Percentiles rank a stretch among this genome's conserved stretches.
These are phyloP conservation scores for Fusarium sp. DNA, from an alignment of 2,329 filamentous ascomycete genomes.

Conservation along the genomic window DNA sequence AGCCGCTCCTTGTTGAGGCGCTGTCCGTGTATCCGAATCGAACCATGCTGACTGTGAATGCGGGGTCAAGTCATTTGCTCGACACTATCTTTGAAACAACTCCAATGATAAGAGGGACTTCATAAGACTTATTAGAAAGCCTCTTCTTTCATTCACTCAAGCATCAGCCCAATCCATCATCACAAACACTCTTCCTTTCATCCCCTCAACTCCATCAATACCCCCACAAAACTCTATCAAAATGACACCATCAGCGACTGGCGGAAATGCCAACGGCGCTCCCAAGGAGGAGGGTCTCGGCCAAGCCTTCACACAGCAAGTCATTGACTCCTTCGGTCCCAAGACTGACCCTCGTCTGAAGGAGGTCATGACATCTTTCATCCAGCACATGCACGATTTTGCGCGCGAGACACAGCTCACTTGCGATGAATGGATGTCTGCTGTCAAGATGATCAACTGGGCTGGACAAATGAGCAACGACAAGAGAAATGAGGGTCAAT, in stretches of 20 bases:
- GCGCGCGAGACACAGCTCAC: slow-evolving; percentile 82
- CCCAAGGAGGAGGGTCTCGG: slow-evolving; percentile 43
- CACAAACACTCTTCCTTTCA: neutral
- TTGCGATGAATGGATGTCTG: slow-evolving; percentile 80
- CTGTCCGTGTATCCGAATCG: slow-evolving; percentile 17
- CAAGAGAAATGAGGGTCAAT: slow-evolving; percentile 77
- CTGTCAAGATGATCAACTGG: slow-evolving; percentile 66
- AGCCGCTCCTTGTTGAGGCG: slow-evolving; percentile 17
- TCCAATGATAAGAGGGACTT: slow-evolving; percentile 7
- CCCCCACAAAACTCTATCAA: slow-evolving; percentile 29
- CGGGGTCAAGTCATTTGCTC: slow-evolving; percentile 24
- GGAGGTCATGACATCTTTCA: slow-evolving; percentile 72
- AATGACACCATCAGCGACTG: slow-evolving; percentile 48
- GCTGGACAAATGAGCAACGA: slow-evolving; percentile 75
- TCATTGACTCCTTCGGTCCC: slow-evolving; percentile 79
- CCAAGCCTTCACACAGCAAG: slow-evolving; percentile 72
- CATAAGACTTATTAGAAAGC: neutral
- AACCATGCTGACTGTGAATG: slow-evolving; percentile 18
- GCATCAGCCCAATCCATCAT: neutral
- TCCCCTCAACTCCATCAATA: neutral
- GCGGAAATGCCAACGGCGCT: slow-evolving; percentile 52
- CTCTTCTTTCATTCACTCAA: neutral
- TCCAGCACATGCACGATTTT: slow-evolving; percentile 83
- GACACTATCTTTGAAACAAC: slow-evolving; percentile 1
- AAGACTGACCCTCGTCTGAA: slow-evolving; percentile 74